Evolutionary conservation across 1,284 basidiomycete genomes (phyloP).

Genomic region (Microbotryomycetes sp.): DNA sequence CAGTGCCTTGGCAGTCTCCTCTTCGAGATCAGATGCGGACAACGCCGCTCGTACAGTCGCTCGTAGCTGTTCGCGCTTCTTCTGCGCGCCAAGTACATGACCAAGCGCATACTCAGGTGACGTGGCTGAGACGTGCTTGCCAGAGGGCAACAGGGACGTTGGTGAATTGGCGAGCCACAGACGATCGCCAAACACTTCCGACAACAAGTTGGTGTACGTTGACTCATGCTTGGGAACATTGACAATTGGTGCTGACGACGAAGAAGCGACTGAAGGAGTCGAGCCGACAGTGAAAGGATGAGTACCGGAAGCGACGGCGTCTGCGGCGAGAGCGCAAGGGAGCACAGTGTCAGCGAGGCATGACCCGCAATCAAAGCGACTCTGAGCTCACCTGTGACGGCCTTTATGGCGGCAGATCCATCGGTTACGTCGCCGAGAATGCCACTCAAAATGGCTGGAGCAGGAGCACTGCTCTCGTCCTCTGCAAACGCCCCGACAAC

Average conservation of each 20-base stretch:
- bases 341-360: conserved; percentile 10
- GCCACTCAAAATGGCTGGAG: conserved; percentile 56
- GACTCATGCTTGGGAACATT: conserved; percentile 78
- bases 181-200: conserved; percentile 72
- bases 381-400: conserved; percentile 25
- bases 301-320: conserved; percentile 42
- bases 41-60: conserved; percentile 37
- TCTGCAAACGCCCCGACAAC: conserved; percentile 62
- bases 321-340: conserved; percentile 23
- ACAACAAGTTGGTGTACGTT: conserved; percentile 83
- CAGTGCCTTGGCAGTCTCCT: conserved; percentile 49
- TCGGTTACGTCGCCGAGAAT: conserved; percentile 52
- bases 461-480: conserved; percentile 42
- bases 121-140: conserved; percentile 53
- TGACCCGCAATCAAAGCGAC: background rate
- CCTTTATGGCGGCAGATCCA: conserved; percentile 46
- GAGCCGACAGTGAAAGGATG: conserved; percentile 33
- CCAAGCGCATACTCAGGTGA: conserved; percentile 91
- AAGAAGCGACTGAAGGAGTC: conserved; percentile 40
- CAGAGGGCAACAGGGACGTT: conserved; percentile 54
- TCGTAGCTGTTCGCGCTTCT: conserved; percentile 51
- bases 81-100: conserved; percentile 73
- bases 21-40: conserved; percentile 36
- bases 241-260: conserved; percentile 45
- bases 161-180: conserved; percentile 83